phyloP scores from a whole-genome alignment of 768 basidiomycete species.

The Kwoniella mangroviensis region DNA sequence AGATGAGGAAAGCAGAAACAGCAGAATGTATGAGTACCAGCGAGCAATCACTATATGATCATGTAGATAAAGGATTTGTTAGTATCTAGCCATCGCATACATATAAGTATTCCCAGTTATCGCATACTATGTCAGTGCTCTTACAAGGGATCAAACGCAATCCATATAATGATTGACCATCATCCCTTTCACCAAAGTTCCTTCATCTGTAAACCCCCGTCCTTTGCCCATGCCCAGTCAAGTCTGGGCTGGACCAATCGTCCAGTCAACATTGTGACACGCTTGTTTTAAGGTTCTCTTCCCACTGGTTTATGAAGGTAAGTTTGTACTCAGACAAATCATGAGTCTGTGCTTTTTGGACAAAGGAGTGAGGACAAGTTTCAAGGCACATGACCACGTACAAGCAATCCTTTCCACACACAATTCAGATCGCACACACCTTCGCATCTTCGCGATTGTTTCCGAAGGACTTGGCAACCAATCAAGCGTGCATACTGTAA shows the following conservation, averaged over 20 bases:
- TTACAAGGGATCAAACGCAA: neutral
- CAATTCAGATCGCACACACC: neutral
- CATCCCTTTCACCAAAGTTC: constrained; percentile 2
- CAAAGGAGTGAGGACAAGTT: neutral
- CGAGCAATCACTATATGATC: no score
- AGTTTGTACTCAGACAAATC: neutral
- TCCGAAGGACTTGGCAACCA: neutral
- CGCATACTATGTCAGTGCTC: no score
- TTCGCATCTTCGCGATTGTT: neutral
- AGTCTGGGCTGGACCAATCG: neutral
- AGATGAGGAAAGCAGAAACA: no score
- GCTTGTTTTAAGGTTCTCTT: neutral
- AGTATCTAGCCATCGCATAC: neutral
- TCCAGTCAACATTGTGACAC: no score
- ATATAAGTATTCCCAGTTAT: neutral
- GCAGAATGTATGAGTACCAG: no score
- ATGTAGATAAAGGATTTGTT: no score
- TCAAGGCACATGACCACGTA: neutral
- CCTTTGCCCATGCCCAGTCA: neutral
- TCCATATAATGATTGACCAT: neutral
- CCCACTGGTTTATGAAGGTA: neutral
- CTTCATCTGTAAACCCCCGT: neutral
- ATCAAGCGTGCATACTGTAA: constrained; percentile 8
- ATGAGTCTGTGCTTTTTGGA: neutral
- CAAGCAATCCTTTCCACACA: neutral